Evolutionary conservation across 768 basidiomycete genomes (phyloP).

Genomic region (Macrocybe gigantea): DNA sequence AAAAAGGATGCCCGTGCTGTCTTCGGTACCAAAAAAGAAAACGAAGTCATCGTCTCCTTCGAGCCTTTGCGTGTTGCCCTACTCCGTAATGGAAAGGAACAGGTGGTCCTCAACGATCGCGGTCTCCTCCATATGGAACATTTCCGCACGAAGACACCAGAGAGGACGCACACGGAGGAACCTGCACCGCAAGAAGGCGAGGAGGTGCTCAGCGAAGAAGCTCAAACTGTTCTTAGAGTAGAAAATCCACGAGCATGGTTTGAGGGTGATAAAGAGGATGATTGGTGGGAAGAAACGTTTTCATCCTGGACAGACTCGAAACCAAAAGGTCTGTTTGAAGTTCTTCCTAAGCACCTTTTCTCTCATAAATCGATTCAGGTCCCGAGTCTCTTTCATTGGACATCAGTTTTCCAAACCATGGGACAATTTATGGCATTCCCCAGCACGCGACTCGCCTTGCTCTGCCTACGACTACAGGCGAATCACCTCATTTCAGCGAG

Average conservation of each 20-base stretch:
- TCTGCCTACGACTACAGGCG: constrained; percentile 83
- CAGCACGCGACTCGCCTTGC: constrained; percentile 91
- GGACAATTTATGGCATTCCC: constrained; percentile 92
- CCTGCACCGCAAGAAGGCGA: constrained; percentile 37
- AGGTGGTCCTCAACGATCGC: constrained; percentile 84
- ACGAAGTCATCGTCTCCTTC: constrained; percentile 66
- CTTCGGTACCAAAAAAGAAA: constrained; percentile 59
- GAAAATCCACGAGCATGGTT: constrained; percentile 69
- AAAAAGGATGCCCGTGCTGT: constrained; percentile 58
- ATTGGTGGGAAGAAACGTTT: constrained; percentile 87
- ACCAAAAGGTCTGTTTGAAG: constrained; percentile 70
- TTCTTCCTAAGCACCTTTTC: neutral
- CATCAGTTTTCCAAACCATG: constrained; percentile 88
- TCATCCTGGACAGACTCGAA: constrained; percentile 87
- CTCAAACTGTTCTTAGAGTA: constrained; percentile 48
- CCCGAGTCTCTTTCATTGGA: constrained; percentile 93
- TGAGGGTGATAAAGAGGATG: constrained; percentile 80
- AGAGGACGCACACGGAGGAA: constrained; percentile 36
- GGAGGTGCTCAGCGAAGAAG: constrained; percentile 28
- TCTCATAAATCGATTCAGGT: constrained; percentile 42
- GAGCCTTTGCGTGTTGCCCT: constrained; percentile 74
- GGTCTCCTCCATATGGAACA: constrained; percentile 98
- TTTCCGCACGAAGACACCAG: constrained; percentile 66
- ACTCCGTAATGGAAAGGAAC: constrained; percentile 67
- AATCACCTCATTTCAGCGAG: constrained; percentile 70